Evolutionary conservation across 2,329 filamentous ascomycete genomes (phyloP).

Genomic region (Apiospora koreana): DNA sequence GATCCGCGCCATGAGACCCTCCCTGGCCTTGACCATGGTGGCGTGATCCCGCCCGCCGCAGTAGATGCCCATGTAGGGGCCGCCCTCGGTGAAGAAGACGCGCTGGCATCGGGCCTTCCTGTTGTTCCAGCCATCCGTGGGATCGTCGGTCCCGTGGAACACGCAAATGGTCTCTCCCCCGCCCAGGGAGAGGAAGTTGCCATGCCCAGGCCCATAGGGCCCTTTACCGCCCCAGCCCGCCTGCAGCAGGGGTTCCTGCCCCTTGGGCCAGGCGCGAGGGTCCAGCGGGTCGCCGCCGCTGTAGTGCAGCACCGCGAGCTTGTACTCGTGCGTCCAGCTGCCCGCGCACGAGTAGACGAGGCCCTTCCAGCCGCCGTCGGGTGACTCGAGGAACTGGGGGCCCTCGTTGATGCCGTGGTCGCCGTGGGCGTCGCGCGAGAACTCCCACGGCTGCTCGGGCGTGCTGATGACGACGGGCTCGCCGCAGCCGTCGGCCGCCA

Average conservation of each 20-base stretch:
- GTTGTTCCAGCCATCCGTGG: constrained; percentile 32
- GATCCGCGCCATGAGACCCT: neutral
- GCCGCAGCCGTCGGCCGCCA: constrained; percentile 16
- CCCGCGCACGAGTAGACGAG: constrained; percentile 33
- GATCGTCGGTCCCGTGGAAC: constrained; percentile 32
- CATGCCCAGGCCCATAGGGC: constrained; percentile 32
- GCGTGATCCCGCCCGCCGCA: constrained; percentile 5
- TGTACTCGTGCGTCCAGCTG: constrained; percentile 35
- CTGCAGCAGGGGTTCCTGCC: constrained; percentile 27
- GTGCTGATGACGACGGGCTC: constrained; percentile 24
- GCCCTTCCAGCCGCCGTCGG: constrained; percentile 30
- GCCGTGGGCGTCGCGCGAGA: constrained; percentile 28
- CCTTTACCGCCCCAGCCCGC: constrained; percentile 18
- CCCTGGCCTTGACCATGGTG: neutral
- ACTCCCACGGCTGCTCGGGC: constrained; percentile 31
- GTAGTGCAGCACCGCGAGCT: constrained; percentile 32
- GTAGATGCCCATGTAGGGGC: constrained; percentile 23
- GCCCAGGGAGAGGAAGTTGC: constrained; percentile 25
- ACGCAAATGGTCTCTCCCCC: constrained; percentile 26
- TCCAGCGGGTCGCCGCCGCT: constrained; percentile 30
- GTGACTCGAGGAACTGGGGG: constrained; percentile 32
- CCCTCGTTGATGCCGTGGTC: constrained; percentile 35
- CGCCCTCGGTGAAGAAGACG: constrained; percentile 30
- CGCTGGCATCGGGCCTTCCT: constrained; percentile 29
- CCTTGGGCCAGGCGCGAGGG: constrained; percentile 29